Base-by-base conservation (phyloP, 2,329 filamentous ascomycete genomes). In the Onygenales sp. region DNA sequence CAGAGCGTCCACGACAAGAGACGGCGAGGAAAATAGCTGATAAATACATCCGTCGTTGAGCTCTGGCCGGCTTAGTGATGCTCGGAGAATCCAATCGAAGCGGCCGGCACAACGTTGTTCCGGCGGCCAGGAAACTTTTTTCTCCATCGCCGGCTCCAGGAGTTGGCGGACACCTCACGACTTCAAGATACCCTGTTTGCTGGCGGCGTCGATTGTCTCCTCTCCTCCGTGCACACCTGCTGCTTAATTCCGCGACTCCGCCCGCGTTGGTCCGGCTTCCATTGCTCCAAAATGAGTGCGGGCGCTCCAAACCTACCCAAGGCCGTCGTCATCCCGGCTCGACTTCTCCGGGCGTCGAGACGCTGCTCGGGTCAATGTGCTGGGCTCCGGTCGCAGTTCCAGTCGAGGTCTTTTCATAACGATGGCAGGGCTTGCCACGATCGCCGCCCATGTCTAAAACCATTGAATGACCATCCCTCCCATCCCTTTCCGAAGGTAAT, bases 281-380 rank as follows among this genome's bases (percentile, higher is more conserved):
- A 49, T 57, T 60, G 56, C 57, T 51, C 57, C 58, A 65, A 59
- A 51, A 74, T 73, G 70, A 72, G 68, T 61, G 62, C 68, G 54
- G 59, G 62, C 56, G 64, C 67, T 56, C 64, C 69, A 54, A 64
- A 66, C 54, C 65, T 73, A 65, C 71, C 70, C 53, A 70, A 71
- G 59, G 69, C 68, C 56, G 67, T 69, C 62, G 67, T 68, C 56
- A 57, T 74, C 55, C 70, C 71, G 59, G 63, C 68, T 57, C 68
- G 69, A 59, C 63, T 75, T 53, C 58, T 75, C 57, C 66, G 71
- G 55, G 64, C 70, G 11, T 68, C 70, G 52, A 64, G 67, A 55
- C 65, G 67, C 63, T 70, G 65, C 58, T 65, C 69, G 50, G 69
- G 63, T 50, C 66, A 70, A 58, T 64, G 63, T 46, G 57, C 64